Base-by-base conservation (phyloP, 495 filamentous ascomycete species). In the Lasiosphaeria miniovina region DNA sequence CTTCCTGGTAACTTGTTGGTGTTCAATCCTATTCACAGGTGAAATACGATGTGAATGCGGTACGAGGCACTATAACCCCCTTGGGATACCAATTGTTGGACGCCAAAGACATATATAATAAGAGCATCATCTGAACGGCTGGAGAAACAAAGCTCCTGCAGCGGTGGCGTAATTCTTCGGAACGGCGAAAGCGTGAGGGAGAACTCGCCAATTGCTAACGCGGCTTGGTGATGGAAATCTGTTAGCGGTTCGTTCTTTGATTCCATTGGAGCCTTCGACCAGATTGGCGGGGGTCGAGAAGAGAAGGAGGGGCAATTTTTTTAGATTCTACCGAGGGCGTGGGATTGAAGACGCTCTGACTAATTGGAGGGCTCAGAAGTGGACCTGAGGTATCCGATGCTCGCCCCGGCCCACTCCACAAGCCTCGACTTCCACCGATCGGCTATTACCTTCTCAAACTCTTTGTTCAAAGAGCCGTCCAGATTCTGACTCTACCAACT, bases 281-380 rank as follows among this genome's bases (percentile, higher is more conserved):
- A 24, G 10, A 36, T 45, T 41, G 35, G 60, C 34, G 40, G 58
- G 40, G 40, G 50, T 36, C 5, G 8, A 46, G 8, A 14, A 11
- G 7, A 9, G 36, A 56, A 45, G 51, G 41, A 61, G 62, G 65
- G 68, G 68, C 61, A 59, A 65, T 68, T 59, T 66, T 64, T 15
- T 43, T 46, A 52, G 41, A 58, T 66, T 59, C 55, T 65, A 60
- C 67, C 64, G 63, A 68, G 57, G 53, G 59, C 64, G 64, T 71
- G 67, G 67, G 69, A 67, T 64, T 36, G 48, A 43, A 7, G 38
- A 1, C 49, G 59, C 32, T 54, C 54, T 69, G 61, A 69, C 63
- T 69, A 65, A 68, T 32, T 34, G 2, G 24, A 24, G 35, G 36
- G 31, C n/a, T 35, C 32, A 24, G 11, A 34, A 34, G 50, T 33